Evolutionary conservation across 345 rosid species (phyloP).

Genomic region (Cardamine chenopodiifolia): DNA sequence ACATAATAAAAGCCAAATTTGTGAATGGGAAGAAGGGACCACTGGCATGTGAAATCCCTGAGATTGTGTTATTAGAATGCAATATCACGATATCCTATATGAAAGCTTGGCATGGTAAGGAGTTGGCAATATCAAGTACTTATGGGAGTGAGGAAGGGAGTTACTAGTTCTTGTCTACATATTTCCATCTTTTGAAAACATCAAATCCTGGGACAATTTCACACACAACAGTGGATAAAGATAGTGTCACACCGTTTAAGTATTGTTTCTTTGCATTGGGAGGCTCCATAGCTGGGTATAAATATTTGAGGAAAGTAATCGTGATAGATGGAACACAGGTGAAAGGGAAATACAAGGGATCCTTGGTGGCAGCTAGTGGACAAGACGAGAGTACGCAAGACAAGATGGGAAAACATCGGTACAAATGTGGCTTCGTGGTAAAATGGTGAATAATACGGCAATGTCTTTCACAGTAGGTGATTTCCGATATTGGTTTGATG

Average conservation of each 20-base stretch:
- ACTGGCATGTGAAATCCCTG: too few relatives aligned
- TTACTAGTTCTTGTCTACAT: background rate
- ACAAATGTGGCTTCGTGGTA: too few relatives aligned
- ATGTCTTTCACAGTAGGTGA: too few relatives aligned
- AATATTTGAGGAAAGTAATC: background rate
- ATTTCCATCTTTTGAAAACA: background rate
- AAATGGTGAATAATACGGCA: too few relatives aligned
- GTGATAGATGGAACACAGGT: background rate
- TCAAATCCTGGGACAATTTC: too few relatives aligned
- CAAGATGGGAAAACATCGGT: background rate
- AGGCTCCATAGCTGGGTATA: background rate
- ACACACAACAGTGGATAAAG: background rate
- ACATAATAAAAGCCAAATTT: too few relatives aligned
- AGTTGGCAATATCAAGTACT: background rate
- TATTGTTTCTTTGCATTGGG: background rate
- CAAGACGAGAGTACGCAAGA: background rate
- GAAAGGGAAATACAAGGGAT: background rate
- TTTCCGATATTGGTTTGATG: too few relatives aligned
- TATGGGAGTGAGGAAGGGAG: background rate
- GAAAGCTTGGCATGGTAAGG: background rate
- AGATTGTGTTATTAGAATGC: too few relatives aligned
- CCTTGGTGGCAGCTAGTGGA: background rate
- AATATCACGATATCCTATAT: background rate
- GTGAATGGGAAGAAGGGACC: too few relatives aligned
- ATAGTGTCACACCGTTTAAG: too few relatives aligned